A percentile compares a stretch with the other conserved stretches of the same genome.
Evolutionary conservation across 2,329 filamentous ascomycete genomes (phyloP).

Genomic region (Mycosphaerella arachidis): DNA sequence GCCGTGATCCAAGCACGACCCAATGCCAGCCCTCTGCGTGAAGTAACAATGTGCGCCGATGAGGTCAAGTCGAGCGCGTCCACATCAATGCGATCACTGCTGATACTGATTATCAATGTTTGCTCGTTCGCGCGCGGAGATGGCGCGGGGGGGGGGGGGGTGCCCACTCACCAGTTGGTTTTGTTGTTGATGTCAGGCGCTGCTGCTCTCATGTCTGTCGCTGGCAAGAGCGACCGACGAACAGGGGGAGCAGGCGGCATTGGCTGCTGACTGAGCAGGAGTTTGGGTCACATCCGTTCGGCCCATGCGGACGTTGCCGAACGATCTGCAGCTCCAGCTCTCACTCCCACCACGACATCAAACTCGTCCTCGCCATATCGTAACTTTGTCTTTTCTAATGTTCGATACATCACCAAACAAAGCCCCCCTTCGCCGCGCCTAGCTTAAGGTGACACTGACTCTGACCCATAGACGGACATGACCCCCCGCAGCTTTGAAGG

Average conservation of each 20-base stretch:
- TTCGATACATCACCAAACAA: no score
- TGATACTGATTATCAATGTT: background rate
- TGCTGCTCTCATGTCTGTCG: no score
- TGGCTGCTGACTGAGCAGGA: background rate
- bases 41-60: background rate
- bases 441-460: background rate
- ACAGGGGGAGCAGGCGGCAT: background rate
- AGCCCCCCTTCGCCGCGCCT: no score
- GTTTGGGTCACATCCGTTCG: background rate
- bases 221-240: background rate
- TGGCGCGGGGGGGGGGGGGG: no score
- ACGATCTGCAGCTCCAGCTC: background rate
- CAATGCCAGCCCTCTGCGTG: background rate
- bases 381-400: background rate
- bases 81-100: background rate
- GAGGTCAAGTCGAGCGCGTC: background rate
- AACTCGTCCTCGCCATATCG: background rate
- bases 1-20: background rate
- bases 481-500: conserved; percentile 19
- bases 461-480: background rate
- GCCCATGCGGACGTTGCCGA: background rate
- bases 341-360: background rate
- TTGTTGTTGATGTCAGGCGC: conserved; percentile 1
- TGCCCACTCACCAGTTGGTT: background rate
- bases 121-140: background rate